Conservation (phyloP, 148 eudicot genomes). For the Chenopodium suecicum region DNA sequence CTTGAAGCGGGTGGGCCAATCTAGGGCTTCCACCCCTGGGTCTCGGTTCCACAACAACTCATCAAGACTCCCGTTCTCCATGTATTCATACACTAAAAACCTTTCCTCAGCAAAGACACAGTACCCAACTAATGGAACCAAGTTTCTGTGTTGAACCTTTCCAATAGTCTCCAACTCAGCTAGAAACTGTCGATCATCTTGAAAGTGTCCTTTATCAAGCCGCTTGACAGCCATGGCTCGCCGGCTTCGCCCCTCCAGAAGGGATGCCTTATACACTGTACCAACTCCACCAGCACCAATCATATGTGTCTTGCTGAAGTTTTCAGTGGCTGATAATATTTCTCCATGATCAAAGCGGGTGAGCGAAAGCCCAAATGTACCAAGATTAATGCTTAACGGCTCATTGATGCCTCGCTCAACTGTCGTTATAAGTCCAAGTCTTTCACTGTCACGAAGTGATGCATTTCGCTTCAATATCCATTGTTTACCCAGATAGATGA, state of each 20-base stretch:
- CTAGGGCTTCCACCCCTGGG: slow-evolving; percentile 71
- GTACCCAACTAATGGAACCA: slow-evolving; percentile 79
- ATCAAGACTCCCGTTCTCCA: slow-evolving; percentile 94
- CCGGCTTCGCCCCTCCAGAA: slow-evolving; percentile 45
- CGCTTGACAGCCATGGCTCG: slow-evolving; percentile 73
- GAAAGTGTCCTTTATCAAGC: slow-evolving; percentile 66
- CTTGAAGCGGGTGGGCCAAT: slow-evolving; percentile 90
- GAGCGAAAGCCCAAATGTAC: slow-evolving; percentile 79
- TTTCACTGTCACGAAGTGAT: slow-evolving; percentile 27
- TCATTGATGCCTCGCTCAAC: slow-evolving; percentile 42
- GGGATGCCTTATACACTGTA: slow-evolving; percentile 75
- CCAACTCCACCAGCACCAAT: slow-evolving; percentile 95
- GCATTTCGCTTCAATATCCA: slow-evolving; percentile 39
- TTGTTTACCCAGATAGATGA: slow-evolving; percentile 40
- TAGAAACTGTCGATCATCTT: slow-evolving; percentile 76
- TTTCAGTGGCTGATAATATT: slow-evolving; percentile 73
- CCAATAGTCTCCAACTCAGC: slow-evolving; percentile 97
- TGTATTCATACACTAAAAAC: slow-evolving; percentile 84
- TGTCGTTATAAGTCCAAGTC: slow-evolving; percentile 38
- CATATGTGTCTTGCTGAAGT: slow-evolving; percentile 82
- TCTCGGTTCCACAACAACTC: slow-evolving; percentile 79
- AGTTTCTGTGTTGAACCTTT: slow-evolving; percentile 76
- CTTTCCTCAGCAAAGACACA: slow-evolving; percentile 78
- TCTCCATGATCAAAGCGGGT: slow-evolving; percentile 60
- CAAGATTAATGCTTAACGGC: slow-evolving; percentile 86